Evolutionary conservation across 108 stramenopile genomes (phyloP), one percentile per base, ranked within the genome.

Genomic region (Fistulifera pelliculosa): DNA sequence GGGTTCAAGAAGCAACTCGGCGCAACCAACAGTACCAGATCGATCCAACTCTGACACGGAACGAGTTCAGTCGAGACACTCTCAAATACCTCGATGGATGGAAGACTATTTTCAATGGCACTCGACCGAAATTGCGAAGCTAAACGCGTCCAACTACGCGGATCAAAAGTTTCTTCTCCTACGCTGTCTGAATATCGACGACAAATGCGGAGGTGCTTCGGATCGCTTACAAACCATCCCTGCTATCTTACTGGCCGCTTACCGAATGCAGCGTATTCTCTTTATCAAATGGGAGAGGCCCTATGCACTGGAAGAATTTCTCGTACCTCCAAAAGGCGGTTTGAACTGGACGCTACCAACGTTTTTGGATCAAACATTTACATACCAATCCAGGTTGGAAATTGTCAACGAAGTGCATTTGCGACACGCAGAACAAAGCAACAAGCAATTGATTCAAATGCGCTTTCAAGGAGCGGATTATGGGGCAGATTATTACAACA

Each of bases 71-170:
- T n/a, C n/a, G n/a, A n/a, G n/a, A n/a, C n/a, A n/a, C n/a, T n/a
- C n/a, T 35, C 8, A 3, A 35, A 3, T 45, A 45, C 76, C 71
- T 7, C 22, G 19, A 26, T 77, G 76, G 77, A 64, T 74, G 62
- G 57, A 58, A 24, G 63, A 74, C 3, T 79, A 79, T 39, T 61
- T 74, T 43, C 31, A 14, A 0, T 79, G 77, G 77, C 73, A 79
- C 38, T 13, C 56, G 23, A 14, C 51, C 5, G 38, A 56, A 15
- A 27, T n/a, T 38, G 53, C 0, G 31, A 1, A 28, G 26, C 10
- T 41, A 1, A 72, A 74, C 43, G 64, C 60, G 73, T 53, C 60
- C 14, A 19, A 47, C 0, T 58, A 53, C 0, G n/a, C 15, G 10
- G n/a, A 18, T 18, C 27, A 28, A 13, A 61, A 68, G 27, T 74